phyloP scores from a whole-genome alignment of 495 filamentous ascomycete species.

The Filosporella fistucella region DNA sequence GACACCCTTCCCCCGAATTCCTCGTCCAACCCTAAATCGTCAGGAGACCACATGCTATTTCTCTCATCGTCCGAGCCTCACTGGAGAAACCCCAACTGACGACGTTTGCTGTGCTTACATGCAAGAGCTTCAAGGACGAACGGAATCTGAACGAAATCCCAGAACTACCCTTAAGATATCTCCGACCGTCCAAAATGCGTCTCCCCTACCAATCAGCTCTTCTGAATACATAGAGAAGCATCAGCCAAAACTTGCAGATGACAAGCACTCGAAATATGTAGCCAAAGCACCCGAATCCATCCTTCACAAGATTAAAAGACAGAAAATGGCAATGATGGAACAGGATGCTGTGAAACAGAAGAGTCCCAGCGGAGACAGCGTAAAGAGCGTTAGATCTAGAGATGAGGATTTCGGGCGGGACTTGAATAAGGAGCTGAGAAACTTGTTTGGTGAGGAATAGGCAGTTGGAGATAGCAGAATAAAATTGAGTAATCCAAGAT shows the following conservation, averaged over 20 bases:
- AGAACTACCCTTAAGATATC: no score
- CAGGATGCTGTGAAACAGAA: background rate
- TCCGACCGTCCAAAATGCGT: no score
- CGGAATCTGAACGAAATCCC: no score
- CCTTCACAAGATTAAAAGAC: conserved; percentile 15
- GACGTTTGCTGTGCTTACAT: conserved; percentile 1
- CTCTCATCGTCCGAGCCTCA: background rate
- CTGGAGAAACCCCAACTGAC: background rate
- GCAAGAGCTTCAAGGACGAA: no score
- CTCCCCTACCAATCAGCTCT: no score
- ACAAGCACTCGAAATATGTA: conserved; percentile 2
- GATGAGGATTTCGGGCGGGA: conserved; percentile 2
- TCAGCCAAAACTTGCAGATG: background rate
- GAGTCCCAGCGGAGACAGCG: background rate
- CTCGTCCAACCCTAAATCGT: background rate
- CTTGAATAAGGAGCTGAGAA: conserved; percentile 11
- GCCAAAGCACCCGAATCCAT: conserved; percentile 11
- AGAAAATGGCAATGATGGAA: conserved; percentile 5
- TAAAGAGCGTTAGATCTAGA: background rate
- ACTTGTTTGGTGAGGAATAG: conserved; percentile 16
- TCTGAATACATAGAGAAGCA: conserved; percentile 17
- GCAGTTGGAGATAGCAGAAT: background rate
- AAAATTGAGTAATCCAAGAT: background rate
- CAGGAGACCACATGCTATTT: background rate
- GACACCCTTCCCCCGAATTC: conserved; percentile 1